phyloP scores from a whole-genome alignment of 441 rosid species.

The Viola pubescens region DNA sequence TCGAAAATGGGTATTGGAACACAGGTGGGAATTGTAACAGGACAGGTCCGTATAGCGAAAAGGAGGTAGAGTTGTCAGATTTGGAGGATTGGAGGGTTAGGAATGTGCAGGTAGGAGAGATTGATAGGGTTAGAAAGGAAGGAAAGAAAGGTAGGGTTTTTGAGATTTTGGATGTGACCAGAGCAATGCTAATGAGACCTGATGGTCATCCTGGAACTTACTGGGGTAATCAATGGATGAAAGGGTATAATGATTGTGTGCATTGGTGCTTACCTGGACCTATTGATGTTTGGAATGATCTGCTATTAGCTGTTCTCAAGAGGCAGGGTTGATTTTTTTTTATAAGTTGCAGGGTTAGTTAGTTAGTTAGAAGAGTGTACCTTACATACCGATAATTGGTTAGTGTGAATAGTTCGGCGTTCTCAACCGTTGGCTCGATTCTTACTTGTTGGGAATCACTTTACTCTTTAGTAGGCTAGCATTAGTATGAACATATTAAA shows the following conservation, averaged over 20 bases:
- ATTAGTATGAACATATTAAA: no score
- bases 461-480: no score
- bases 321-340: slow-evolving; percentile 13
- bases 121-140: slow-evolving; percentile 19
- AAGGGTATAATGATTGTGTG: slow-evolving; percentile 67
- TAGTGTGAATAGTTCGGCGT: no score
- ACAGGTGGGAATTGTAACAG: slow-evolving; percentile 60
- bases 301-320: slow-evolving; percentile 43
- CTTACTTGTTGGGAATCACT: no score
- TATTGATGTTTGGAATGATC: slow-evolving; percentile 67
- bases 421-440: no score
- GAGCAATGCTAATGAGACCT: slow-evolving; percentile 67
- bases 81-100: slow-evolving; percentile 42
- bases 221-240: slow-evolving; percentile 70
- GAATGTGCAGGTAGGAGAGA: slow-evolving; percentile 41
- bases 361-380: slow-evolving; percentile 5
- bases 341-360: not conserved
- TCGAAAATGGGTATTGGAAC: slow-evolving; percentile 76
- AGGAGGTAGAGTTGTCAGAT: slow-evolving; percentile 15
- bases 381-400: no score
- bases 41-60: slow-evolving; percentile 37
- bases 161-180: slow-evolving; percentile 53
- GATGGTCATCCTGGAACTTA: slow-evolving; percentile 69
- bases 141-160: slow-evolving; percentile 30
- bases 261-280: slow-evolving; percentile 97